Evolutionary conservation across 2,329 filamentous ascomycete genomes (phyloP), one percentile per base, ranked within the genome.

Genomic region (Fusarium chuoi): DNA sequence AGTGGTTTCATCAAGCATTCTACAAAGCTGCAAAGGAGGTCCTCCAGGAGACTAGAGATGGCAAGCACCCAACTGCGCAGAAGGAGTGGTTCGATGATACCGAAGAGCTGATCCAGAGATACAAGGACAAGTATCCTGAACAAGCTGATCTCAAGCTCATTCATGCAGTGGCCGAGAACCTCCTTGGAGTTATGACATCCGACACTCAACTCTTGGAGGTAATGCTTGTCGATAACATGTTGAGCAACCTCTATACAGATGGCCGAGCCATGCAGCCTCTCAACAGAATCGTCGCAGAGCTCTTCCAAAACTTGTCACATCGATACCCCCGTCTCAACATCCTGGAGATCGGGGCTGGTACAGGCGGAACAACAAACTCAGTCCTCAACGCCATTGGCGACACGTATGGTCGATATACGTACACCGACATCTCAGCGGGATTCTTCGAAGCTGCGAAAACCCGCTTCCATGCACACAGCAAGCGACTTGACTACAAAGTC

Each of bases 61-160:
- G 39, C 7, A 62, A 45, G 8, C 59, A 62, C 9, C 49, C 59
- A 18, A 62, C 59, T 11, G 49, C 59, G 1, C 30, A 62, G 24
- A 55, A 36, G 18, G 59, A 56, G 8, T 45, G 49, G 49, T 22
- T 62, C 14, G n/a, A 45, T 18, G 48, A 62, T n/a, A 45, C 48
- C 6, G 30, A 56, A 12, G 48, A 62, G 4, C 2, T 62, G 17
- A 62, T 62, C 48, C 20, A 38, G 11, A 33, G 30, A 8, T 56
- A 62, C 39, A 62, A 62, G 30, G 7, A 30, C 15, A 62, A 45
- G 15, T 56, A 62, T 36, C 38, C 38, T 9, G 59, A 38, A 1
- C 59, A 62, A 55, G 59, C 48, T 18, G 59, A 62, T 11, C 48
- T 62, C 20, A 62, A 62, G 24, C 59, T 62, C 30, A 62, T 62